Evolutionary conservation across 768 basidiomycete species (phyloP), one percentile per base, ranked within the genome.

Genomic region (Sarcodon sp.): DNA sequence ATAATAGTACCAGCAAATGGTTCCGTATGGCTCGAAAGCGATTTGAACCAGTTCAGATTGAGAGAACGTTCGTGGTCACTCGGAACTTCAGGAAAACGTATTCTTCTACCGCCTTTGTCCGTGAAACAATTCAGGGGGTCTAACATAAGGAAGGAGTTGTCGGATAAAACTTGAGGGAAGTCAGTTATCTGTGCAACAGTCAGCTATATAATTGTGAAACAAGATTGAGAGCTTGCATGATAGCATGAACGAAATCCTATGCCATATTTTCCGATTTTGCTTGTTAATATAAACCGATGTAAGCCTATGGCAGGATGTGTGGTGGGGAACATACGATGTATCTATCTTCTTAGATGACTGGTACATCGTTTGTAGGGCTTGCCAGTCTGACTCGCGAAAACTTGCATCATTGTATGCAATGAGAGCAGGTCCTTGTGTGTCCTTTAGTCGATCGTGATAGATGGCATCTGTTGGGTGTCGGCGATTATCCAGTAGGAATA

Each of bases 231-330:
- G 15, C 64, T 27, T 55, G 74, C 72, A 55, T 77, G 73, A 52
- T 73, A 77, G n/a, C 66, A 65, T 0, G 71, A 68, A 13, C 74
- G 59, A 53, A 76, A 73, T 0, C 75, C 75, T 15, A 75, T 62
- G 0, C 73, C 74, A 51, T 69, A 75, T 53, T 75, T 77, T 15
- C 74, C 75, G 6, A 72, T 75, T 59, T 72, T 75, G 0, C 73
- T 75, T 54, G 13, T 10, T 36, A n/a, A 21, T 41, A 10, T 31
- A 35, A 13, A 33, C 12, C 49, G 45, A 50, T 49, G 32, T 18
- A 44, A 46, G 18, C 50, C 33, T 3, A 38, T 31, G 31, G 44
- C 9, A 16, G 21, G 4, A 4, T 37, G 16, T 18, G 37, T 27
- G 31, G 12, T 11, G 48, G 18, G 32, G 41, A 18, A 56, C 66